Evolutionary conservation across 1,284 basidiomycete species (phyloP).

Genomic region (Phellopilus nigrolimitatus): DNA sequence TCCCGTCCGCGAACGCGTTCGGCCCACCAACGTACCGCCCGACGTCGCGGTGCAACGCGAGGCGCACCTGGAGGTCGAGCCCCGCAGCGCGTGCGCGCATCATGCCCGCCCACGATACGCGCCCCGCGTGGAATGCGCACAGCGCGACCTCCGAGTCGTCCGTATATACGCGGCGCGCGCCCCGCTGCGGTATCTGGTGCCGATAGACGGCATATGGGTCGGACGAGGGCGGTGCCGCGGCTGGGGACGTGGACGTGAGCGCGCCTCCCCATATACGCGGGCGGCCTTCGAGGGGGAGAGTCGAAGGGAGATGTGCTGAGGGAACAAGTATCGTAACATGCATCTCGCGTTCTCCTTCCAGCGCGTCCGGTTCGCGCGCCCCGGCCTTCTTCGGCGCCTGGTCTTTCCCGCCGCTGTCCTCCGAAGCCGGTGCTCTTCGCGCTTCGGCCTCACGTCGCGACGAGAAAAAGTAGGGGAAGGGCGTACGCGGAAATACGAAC

Average conservation of each 20-base stretch:
- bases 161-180: slow-evolving; percentile 52
- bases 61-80: slow-evolving; percentile 49
- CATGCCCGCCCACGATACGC: slow-evolving; percentile 57
- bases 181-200: slow-evolving; percentile 22
- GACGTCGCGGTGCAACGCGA: slow-evolving; percentile 39
- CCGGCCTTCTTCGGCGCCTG: slow-evolving; percentile 31
- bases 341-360: slow-evolving; percentile 41
- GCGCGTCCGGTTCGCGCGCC: slow-evolving; percentile 17
- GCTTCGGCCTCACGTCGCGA: slow-evolving; percentile 7
- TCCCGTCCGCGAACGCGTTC: slow-evolving; percentile 21
- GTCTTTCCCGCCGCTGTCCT: slow-evolving; percentile 15
- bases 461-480: slow-evolving; percentile 38
- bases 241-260: slow-evolving; percentile 34
- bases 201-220: slow-evolving; percentile 11
- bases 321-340: slow-evolving; percentile 60
- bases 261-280: slow-evolving; percentile 68
- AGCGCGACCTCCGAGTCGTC: slow-evolving; percentile 71
- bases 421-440: neutral
- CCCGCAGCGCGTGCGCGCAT: slow-evolving; percentile 45
- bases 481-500: slow-evolving; percentile 42
- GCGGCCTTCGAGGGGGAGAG: slow-evolving; percentile 37
- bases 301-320: slow-evolving; percentile 47
- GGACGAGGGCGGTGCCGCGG: slow-evolving; percentile 24
- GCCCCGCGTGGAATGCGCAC: slow-evolving; percentile 67
- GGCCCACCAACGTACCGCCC: slow-evolving; percentile 41